phyloP scores from a whole-genome alignment of 768 basidiomycete genomes.

The Termitomyces sp. region DNA sequence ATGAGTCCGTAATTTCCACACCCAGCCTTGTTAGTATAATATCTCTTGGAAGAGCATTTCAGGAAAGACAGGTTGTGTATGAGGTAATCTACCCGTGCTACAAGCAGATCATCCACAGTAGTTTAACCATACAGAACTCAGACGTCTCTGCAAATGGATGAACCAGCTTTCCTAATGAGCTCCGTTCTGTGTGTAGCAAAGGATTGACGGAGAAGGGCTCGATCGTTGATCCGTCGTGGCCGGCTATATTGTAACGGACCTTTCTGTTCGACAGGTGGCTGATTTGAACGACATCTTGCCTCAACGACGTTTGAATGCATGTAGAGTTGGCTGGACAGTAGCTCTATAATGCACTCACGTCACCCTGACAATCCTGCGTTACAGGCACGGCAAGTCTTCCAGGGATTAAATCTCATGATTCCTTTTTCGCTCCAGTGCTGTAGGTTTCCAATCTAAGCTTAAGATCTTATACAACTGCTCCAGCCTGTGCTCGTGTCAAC shows the following conservation, averaged over 20 bases:
- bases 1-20: neutral
- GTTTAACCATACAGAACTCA: neutral
- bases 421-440: neutral
- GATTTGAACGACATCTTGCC: neutral
- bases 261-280: neutral
- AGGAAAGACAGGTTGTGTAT: neutral
- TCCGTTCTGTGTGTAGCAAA: neutral
- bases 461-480: neutral
- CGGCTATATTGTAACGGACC: neutral
- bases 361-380: neutral
- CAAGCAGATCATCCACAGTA: neutral
- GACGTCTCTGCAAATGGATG: neutral
- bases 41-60: neutral
- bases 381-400: neutral
- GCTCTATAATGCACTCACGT: neutral
- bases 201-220: neutral
- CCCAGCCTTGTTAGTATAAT: neutral
- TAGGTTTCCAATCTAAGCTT: neutral
- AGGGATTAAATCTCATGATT: neutral
- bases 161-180: neutral
- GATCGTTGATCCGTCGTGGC: neutral
- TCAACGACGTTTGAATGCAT: neutral
- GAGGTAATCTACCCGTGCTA: neutral
- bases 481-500: neutral
- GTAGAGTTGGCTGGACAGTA: neutral